Conservation (phyloP, 2,329 filamentous ascomycete genomes). For the Colletotrichum coccodes region DNA sequence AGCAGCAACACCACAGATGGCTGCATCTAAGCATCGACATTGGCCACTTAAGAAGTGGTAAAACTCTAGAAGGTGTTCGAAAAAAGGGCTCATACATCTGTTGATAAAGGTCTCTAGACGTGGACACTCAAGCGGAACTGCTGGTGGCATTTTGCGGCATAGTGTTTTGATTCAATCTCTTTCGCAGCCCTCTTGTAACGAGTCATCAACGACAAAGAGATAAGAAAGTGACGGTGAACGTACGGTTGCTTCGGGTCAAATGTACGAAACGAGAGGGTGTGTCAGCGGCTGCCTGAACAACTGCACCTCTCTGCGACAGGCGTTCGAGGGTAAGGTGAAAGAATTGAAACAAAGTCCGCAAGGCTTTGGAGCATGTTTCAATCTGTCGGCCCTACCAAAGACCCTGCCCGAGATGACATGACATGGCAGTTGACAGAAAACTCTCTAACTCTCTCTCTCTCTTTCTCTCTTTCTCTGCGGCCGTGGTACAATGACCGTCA, state of each 20-base stretch:
- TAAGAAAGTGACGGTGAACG: no score
- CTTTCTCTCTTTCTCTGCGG: no score
- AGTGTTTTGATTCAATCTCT: background rate
- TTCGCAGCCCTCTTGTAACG: background rate
- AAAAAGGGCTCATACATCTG: background rate
- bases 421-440: no score
- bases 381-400: no score
- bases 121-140: background rate
- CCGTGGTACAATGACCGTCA: no score
- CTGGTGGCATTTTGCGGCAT: background rate
- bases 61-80: background rate
- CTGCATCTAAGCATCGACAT: background rate
- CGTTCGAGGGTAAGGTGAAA: constrained; percentile 16
- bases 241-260: no score
- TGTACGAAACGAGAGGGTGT: constrained; percentile 17
- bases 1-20: background rate
- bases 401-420: no score
- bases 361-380: no score
- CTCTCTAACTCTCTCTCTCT: no score
- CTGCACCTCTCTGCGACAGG: background rate
- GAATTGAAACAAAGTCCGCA: no score
- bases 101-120: background rate
- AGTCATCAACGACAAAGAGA: background rate
- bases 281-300: constrained; percentile 27
- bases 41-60: background rate